These are phyloP conservation scores for Oryza nivara DNA, from an alignment of 176 grass and related monocot genomes.

Conservation along the genomic window DNA sequence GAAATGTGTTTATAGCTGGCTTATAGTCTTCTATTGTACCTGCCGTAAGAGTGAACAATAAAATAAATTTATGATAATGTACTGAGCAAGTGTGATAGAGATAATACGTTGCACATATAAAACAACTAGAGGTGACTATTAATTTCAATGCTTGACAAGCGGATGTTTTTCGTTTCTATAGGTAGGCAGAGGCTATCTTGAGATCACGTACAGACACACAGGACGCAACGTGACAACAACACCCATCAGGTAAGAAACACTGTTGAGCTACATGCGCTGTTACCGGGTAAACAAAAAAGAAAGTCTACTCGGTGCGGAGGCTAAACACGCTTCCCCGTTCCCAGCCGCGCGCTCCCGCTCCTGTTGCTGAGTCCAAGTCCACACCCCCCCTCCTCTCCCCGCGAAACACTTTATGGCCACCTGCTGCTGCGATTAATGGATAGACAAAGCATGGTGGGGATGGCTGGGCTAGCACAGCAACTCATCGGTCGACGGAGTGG, in stretches of 20 bases:
- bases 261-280: neutral
- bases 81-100: too few species aligned
- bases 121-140: too few species aligned
- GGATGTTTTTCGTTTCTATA: too few species aligned
- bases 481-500: neutral
- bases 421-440: slow-evolving; percentile 1
- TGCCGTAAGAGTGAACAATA: too few species aligned
- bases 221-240: neutral
- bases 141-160: too few species aligned
- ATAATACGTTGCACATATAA: too few species aligned
- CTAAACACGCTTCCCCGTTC: slow-evolving; percentile 6
- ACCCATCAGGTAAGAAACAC: neutral
- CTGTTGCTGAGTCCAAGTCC: neutral
- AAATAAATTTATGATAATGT: too few species aligned
- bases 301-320: neutral
- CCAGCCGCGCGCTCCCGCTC: neutral
- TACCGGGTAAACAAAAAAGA: neutral
- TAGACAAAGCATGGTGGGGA: slow-evolving; percentile 26
- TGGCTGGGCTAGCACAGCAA: neutral
- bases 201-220: neutral
- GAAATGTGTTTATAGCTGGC: too few species aligned
- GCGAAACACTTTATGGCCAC: slow-evolving; percentile 8
- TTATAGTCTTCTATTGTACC: too few species aligned
- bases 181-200: too few species aligned
- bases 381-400: rapidly evolving